Conservation (phyloP, 257 asterid genomes). For the Solanum pinnatisectum region DNA sequence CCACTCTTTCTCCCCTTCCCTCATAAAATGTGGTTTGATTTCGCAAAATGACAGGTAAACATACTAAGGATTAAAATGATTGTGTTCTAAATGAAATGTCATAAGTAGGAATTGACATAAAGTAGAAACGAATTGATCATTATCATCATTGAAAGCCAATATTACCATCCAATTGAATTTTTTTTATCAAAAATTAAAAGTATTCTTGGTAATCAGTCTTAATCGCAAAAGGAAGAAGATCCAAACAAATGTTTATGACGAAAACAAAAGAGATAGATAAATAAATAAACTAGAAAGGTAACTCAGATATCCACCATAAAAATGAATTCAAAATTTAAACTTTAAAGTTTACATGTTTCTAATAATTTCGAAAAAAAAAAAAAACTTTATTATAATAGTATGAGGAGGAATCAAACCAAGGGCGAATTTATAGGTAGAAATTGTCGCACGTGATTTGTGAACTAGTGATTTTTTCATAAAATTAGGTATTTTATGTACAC, state of each 20-base stretch:
- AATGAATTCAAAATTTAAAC: no score
- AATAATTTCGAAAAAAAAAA: no score
- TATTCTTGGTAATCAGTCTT: neutral
- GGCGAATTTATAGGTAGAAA: neutral
- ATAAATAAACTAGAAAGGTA: no score
- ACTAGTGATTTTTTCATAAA: neutral
- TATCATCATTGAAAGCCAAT: neutral
- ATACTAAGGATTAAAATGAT: neutral
- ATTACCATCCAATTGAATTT: neutral
- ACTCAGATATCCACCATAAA: neutral
- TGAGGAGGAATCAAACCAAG: neutral
- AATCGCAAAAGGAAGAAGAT: neutral
- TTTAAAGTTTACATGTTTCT: no score
- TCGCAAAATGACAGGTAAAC: neutral
- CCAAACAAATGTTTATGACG: neutral
- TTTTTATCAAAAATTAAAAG: neutral
- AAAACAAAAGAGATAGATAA: neutral
- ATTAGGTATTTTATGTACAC: no score
- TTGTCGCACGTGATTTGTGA: neutral
- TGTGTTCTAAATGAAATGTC: neutral
- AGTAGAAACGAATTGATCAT: neutral
- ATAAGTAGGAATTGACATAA: neutral
- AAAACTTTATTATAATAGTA: no score
- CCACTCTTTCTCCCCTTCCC: neutral
- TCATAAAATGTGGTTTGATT: neutral